Percentiles rank a stretch among this genome's conserved stretches.
Conservation (phyloP, 768 basidiomycete species). For the Saitozyma sp. region DNA sequence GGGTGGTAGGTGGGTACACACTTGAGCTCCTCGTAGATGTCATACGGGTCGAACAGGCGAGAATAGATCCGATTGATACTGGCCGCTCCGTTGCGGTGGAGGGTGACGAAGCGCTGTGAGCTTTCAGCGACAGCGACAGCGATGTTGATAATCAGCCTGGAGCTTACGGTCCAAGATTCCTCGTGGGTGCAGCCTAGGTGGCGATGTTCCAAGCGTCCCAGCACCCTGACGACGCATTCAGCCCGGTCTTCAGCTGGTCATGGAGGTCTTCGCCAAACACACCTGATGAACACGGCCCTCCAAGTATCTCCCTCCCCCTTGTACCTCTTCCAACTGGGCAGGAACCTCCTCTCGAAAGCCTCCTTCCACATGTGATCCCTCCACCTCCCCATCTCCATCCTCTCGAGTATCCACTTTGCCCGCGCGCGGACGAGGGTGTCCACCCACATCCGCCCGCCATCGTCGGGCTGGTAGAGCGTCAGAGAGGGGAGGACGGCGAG, state of each 20-base stretch:
- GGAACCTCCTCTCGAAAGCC: slow-evolving; percentile 41
- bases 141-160: neutral
- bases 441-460: slow-evolving; percentile 27
- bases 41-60: slow-evolving; percentile 45
- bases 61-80: slow-evolving; percentile 49
- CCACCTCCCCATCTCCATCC: slow-evolving; percentile 35
- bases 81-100: slow-evolving; percentile 47
- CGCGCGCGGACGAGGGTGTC: slow-evolving; percentile 37
- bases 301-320: slow-evolving; percentile 34
- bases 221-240: slow-evolving; percentile 11
- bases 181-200: slow-evolving; percentile 47
- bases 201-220: slow-evolving; percentile 45
- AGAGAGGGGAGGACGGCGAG: slow-evolving; percentile 32
- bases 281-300: slow-evolving; percentile 44
- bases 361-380: slow-evolving; percentile 39
- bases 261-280: neutral
- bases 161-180: slow-evolving; percentile 48
- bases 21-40: slow-evolving; percentile 48
- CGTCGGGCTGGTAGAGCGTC: slow-evolving; percentile 31
- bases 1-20: slow-evolving; percentile 5
- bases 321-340: slow-evolving; percentile 45
- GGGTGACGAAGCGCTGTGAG: slow-evolving; percentile 39
- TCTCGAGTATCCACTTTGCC: slow-evolving; percentile 47
- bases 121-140: neutral
- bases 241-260: neutral